Evolutionary conservation across 2,329 filamentous ascomycete species (phyloP).

Genomic region (Diaporthe sp.): DNA sequence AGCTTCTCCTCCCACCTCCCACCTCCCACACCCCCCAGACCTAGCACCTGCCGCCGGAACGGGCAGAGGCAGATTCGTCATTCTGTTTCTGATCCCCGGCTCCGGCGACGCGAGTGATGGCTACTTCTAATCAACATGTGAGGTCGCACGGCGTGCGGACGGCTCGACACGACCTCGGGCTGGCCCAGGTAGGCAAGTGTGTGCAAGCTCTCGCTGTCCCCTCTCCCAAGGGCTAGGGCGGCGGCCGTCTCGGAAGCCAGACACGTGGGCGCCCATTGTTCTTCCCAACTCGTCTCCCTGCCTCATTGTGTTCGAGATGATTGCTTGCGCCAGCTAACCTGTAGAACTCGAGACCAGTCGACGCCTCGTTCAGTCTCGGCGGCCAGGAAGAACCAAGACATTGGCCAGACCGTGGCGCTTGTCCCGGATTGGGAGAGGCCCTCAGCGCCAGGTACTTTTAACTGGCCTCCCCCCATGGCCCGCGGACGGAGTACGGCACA

Average conservation of each 20-base stretch:
- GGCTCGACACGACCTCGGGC: background rate
- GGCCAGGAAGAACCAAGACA: background rate
- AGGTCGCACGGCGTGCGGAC: conserved; percentile 16
- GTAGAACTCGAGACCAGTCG: conserved; percentile 16
- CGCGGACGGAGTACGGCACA: conserved; percentile 8
- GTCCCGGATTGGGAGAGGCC: conserved; percentile 12
- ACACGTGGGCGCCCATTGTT: conserved; percentile 26
- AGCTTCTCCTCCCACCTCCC: background rate
- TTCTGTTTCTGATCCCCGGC: conserved; percentile 16
- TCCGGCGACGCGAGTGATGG: background rate
- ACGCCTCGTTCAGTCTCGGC: conserved; percentile 22
- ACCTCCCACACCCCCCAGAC: background rate
- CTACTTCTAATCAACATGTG: background rate
- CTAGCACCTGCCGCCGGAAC: background rate
- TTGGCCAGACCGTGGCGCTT: conserved; percentile 29
- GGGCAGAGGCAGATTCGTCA: conserved; percentile 12
- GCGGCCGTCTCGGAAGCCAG: conserved; percentile 15
- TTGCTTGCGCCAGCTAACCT: background rate
- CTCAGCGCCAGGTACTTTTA: conserved; percentile 29
- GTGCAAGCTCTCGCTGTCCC: background rate
- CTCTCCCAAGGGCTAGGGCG: background rate
- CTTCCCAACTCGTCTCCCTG: background rate
- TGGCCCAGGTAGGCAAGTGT: background rate
- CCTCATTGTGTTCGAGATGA: background rate
- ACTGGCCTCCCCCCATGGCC: background rate